phyloP scores from a whole-genome alignment of 192 early-diverging fungal species.

The Gonapodya prolifera region DNA sequence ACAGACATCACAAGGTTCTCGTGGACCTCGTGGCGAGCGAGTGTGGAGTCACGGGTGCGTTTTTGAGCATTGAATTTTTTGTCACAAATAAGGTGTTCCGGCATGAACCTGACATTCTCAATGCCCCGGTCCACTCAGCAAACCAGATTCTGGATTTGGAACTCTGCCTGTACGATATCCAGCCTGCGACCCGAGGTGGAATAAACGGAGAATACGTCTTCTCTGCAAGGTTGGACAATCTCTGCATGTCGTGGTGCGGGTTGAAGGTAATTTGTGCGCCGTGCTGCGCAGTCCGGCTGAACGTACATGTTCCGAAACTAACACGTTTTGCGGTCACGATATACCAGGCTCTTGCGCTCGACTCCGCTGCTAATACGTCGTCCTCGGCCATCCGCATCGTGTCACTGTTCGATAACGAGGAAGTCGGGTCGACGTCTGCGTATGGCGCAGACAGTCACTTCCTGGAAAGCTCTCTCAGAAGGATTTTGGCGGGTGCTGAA shows the following conservation, averaged over 20 bases:
- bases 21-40: neutral
- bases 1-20: neutral
- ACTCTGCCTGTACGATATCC: conserved; percentile 92
- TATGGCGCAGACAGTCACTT: conserved; percentile 91
- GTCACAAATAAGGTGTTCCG: no score
- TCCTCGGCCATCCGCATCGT: conserved; percentile 42
- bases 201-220: conserved; percentile 87
- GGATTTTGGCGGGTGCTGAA: conserved; percentile 24
- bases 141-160: conserved; percentile 89
- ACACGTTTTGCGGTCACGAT: no score
- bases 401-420: conserved; percentile 96
- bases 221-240: conserved; percentile 87
- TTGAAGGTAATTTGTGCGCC: conserved; percentile 39
- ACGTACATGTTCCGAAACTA: no score
- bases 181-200: conserved; percentile 81
- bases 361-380: neutral
- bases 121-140: no score
- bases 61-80: no score
- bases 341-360: neutral
- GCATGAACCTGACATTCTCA: no score
- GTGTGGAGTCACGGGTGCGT: neutral
- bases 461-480: conserved; percentile 55
- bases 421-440: conserved; percentile 83
- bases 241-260: conserved; percentile 90
- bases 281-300: no score